Evolutionary conservation across 495 filamentous ascomycete species (phyloP).

Genomic region (Pseudevernia furfuracea): DNA sequence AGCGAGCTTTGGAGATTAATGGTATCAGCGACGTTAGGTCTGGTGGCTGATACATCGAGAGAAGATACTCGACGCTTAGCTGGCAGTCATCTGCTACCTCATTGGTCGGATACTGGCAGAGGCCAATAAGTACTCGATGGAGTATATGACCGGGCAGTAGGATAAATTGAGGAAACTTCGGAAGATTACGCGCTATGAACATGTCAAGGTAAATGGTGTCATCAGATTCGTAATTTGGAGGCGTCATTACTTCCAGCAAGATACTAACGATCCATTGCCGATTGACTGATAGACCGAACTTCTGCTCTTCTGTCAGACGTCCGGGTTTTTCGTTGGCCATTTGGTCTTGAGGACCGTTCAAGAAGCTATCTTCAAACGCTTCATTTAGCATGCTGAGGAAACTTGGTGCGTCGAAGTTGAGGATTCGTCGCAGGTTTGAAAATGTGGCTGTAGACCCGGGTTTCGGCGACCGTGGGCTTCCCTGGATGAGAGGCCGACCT

Average conservation of each 20-base stretch:
- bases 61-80: conserved; percentile 86
- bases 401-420: conserved; percentile 82
- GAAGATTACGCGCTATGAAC: conserved; percentile 92
- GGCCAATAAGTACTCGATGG: conserved; percentile 67
- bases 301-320: conserved; percentile 51
- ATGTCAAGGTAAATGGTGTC: conserved; percentile 94
- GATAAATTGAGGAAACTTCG: conserved; percentile 95
- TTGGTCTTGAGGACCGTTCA: conserved; percentile 66
- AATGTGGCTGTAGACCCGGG: conserved; percentile 36
- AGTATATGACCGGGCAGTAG: conserved; percentile 79
- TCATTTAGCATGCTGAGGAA: conserved; percentile 95
- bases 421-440: conserved; percentile 71
- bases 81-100: conserved; percentile 91
- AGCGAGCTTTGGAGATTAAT: conserved; percentile 69
- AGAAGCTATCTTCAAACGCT: conserved; percentile 89
- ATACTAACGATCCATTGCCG: conserved; percentile 87
- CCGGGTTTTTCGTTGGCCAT: conserved; percentile 45
- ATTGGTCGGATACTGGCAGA: conserved; percentile 73
- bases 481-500: conserved; percentile 26
- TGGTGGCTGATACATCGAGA: conserved; percentile 87
- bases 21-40: conserved; percentile 69
- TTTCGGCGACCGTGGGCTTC: conserved; percentile 12
- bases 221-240: conserved; percentile 59
- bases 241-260: conserved; percentile 77
- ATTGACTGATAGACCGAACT: conserved; percentile 67